These are phyloP conservation scores for Solanum paucissectum DNA, from an alignment of 257 asterid species.

Conservation along the genomic window DNA sequence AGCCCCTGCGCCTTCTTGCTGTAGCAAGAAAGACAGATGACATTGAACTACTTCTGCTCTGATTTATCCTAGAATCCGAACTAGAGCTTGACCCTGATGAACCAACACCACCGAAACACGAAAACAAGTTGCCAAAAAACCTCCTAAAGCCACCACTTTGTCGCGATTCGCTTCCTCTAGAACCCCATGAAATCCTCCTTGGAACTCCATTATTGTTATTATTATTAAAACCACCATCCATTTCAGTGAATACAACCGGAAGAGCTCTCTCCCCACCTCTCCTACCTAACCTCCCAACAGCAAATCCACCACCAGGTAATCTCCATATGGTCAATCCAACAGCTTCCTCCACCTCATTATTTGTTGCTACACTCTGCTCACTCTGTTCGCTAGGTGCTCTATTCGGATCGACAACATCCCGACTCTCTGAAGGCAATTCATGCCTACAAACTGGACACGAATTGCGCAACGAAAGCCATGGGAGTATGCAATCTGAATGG, in stretches of 20 bases:
- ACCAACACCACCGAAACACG: slow-evolving; percentile 57
- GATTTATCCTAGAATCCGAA: slow-evolving; percentile 37
- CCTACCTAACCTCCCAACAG: slow-evolving; percentile 87
- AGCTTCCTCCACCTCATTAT: slow-evolving; percentile 33
- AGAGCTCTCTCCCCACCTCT: slow-evolving; percentile 79
- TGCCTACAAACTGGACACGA: slow-evolving; percentile 88
- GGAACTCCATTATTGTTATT: slow-evolving; percentile 54
- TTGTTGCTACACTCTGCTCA: slow-evolving; percentile 14
- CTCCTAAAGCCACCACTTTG: slow-evolving; percentile 55
- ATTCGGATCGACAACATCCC: slow-evolving; percentile 9
- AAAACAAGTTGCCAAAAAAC: slow-evolving; percentile 31
- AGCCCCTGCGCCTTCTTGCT: slow-evolving; percentile 38
- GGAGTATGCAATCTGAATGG: slow-evolving; percentile 75
- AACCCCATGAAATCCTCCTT: slow-evolving; percentile 67
- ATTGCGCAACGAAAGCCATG: slow-evolving; percentile 66
- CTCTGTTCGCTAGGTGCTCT: slow-evolving; percentile 14
- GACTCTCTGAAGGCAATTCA: slow-evolving; percentile 45
- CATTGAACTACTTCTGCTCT: slow-evolving; percentile 14
- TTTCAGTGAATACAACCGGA: slow-evolving; percentile 84
- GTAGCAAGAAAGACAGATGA: slow-evolving; percentile 39
- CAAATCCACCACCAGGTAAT: slow-evolving; percentile 87
- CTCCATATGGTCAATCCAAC: slow-evolving; percentile 88
- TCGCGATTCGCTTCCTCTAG: slow-evolving; percentile 48
- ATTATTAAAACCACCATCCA: slow-evolving; percentile 75
- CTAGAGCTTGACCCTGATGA: slow-evolving; percentile 36